phyloP scores from a whole-genome alignment of 1,284 basidiomycete genomes.

The Ustilago curta region DNA sequence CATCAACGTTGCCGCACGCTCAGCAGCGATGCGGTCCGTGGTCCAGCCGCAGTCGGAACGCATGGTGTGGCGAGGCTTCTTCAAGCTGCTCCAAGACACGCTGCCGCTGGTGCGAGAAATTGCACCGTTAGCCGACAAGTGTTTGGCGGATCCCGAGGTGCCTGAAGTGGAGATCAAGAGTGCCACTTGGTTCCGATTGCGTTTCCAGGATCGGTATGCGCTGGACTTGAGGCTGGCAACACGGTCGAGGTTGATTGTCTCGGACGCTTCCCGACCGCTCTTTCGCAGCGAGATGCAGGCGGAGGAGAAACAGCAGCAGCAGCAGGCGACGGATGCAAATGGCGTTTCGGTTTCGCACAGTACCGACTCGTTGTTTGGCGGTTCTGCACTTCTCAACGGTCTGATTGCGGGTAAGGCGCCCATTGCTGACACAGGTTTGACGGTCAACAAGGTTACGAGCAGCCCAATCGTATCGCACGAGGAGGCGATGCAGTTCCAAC shows the following conservation, averaged over 20 bases:
- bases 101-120: conserved; percentile 79
- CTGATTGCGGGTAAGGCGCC: conserved; percentile 14
- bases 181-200: conserved; percentile 81
- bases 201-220: conserved; percentile 80
- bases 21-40: conserved; percentile 67
- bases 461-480: not conserved
- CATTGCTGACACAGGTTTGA: not conserved
- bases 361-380: conserved; percentile 10
- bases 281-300: conserved; percentile 26
- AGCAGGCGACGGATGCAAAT: not conserved
- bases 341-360: not conserved
- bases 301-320: not conserved
- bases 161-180: conserved; percentile 78
- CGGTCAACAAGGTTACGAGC: not conserved
- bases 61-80: conserved; percentile 44
- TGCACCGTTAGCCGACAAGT: conserved; percentile 74
- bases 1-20: conserved; percentile 71
- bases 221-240: conserved; percentile 82
- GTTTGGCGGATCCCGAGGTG: conserved; percentile 67
- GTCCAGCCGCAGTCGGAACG: conserved; percentile 26
- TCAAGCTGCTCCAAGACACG: conserved; percentile 75
- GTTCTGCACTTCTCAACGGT: conserved; percentile 23
- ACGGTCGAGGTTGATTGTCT: conserved; percentile 71
- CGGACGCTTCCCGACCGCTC: conserved; percentile 41
- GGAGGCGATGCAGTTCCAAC: conserved; percentile 27